phyloP scores from a whole-genome alignment of 1,284 basidiomycete genomes.

The Ganoderma multipileum region DNA sequence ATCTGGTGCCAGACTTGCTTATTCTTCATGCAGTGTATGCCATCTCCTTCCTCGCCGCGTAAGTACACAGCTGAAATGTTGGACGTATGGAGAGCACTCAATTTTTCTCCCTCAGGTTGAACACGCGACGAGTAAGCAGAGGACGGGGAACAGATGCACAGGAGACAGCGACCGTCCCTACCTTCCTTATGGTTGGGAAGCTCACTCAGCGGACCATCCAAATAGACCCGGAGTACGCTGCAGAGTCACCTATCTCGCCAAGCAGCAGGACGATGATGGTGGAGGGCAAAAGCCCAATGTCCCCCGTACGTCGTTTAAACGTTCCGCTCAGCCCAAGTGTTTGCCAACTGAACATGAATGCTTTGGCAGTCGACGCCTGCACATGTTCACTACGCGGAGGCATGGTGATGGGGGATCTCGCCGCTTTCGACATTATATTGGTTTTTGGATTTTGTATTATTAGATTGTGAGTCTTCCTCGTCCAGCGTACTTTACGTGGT shows the following conservation, averaged over 20 bases:
- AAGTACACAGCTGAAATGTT: conserved; percentile 30
- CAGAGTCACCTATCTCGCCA: conserved; percentile 20
- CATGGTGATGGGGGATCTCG: conserved; percentile 19
- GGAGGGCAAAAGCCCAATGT: conserved; percentile 19
- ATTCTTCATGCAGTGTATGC: conserved; percentile 57
- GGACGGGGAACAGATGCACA: conserved; percentile 50
- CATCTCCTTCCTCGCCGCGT: conserved; percentile 74
- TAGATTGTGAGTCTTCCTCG: conserved; percentile 19
- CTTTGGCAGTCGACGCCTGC: background rate
- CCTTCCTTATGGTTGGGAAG: conserved; percentile 50
- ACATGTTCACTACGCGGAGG: conserved; percentile 21
- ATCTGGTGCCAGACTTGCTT: background rate
- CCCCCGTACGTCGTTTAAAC: conserved; percentile 14
- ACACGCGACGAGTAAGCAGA: conserved; percentile 51
- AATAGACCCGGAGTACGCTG: conserved; percentile 24
- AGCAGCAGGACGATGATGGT: conserved; percentile 5
- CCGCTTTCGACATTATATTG: conserved; percentile 6
- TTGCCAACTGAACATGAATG: background rate
- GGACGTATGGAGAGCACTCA: background rate
- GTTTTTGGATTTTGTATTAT: conserved; percentile 19
- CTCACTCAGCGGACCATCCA: conserved; percentile 28
- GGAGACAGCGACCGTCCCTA: conserved; percentile 45
- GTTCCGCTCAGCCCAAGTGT: background rate
- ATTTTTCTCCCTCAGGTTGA: conserved; percentile 41
- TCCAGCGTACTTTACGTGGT: background rate